Evolutionary conservation across 2,329 filamentous ascomycete species (phyloP).

Genomic region (Sporothrix protearum): DNA sequence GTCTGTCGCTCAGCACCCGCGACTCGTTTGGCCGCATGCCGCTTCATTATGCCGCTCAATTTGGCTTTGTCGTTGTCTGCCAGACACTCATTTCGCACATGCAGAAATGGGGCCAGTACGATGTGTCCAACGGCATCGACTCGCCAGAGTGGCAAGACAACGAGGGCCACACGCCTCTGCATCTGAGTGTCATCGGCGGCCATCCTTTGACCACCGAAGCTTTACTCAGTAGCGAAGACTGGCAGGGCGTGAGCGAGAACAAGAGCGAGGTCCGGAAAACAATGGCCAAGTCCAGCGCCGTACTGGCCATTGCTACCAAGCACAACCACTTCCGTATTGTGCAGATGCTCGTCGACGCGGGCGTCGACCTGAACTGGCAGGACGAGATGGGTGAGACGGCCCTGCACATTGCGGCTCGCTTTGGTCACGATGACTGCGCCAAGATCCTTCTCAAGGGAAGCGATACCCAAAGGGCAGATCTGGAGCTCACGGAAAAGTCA

Average conservation of each 20-base stretch:
- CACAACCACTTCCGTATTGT: slow-evolving; percentile 83
- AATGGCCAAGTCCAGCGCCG: slow-evolving; percentile 79
- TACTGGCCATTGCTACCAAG: slow-evolving; percentile 82
- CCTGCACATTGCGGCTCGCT: slow-evolving; percentile 84
- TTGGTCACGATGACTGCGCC: slow-evolving; percentile 78
- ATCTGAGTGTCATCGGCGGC: slow-evolving; percentile 87
- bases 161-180: slow-evolving; percentile 85
- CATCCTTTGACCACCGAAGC: slow-evolving; percentile 81
- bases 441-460: slow-evolving; percentile 69
- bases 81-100: slow-evolving; percentile 83
- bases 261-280: slow-evolving; percentile 64
- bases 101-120: slow-evolving; percentile 83
- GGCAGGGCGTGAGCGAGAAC: slow-evolving; percentile 60
- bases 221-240: slow-evolving; percentile 76
- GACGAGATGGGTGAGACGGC: slow-evolving; percentile 88
- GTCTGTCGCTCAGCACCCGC: slow-evolving; percentile 60
- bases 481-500: slow-evolving; percentile 64
- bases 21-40: slow-evolving; percentile 82
- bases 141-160: slow-evolving; percentile 84
- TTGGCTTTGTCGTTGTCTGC: slow-evolving; percentile 88
- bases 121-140: slow-evolving; percentile 82
- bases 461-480: slow-evolving; percentile 62
- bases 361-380: slow-evolving; percentile 89
- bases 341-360: slow-evolving; percentile 79
- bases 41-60: slow-evolving; percentile 90